Evolutionary conservation across 805 yeast species (phyloP).

Genomic region (Pichia sporocuriosa): DNA sequence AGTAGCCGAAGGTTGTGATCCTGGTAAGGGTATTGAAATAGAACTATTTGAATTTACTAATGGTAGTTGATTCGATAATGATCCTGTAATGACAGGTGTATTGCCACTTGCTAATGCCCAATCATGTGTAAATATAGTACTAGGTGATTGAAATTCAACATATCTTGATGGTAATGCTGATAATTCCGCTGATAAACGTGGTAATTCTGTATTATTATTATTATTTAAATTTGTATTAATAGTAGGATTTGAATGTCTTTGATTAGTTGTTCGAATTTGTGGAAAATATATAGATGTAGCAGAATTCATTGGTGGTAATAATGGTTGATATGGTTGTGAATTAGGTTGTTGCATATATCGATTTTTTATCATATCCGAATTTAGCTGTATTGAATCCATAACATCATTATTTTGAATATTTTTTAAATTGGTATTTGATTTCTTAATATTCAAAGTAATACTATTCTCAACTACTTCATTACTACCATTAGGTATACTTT

Average conservation of each 20-base stretch:
- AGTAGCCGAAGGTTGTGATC: too few relatives aligned
- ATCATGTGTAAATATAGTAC: slow-evolving; percentile 60
- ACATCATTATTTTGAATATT: too few relatives aligned
- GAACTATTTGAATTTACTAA: slow-evolving; percentile 4
- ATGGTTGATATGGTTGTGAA: slow-evolving; percentile 15
- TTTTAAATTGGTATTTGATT: too few relatives aligned
- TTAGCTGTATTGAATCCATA: too few relatives aligned
- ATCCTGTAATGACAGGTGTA: slow-evolving; percentile 33
- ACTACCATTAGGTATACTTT: background rate
- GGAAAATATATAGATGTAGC: slow-evolving; percentile 14
- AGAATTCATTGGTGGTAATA: slow-evolving; percentile 14
- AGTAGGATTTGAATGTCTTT: background rate
- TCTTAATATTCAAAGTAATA: too few relatives aligned
- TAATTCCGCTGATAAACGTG: slow-evolving; percentile 6
- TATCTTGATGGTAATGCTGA: slow-evolving; percentile 65
- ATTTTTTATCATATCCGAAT: too few relatives aligned
- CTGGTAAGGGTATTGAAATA: background rate
- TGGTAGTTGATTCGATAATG: slow-evolving; percentile 21
- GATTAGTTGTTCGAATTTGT: slow-evolving; percentile 3
- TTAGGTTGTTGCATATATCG: too few relatives aligned
- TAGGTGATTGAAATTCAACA: slow-evolving; percentile 78
- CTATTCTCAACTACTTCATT: too few relatives aligned
- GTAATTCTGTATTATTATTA: background rate
- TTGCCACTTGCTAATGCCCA: slow-evolving; percentile 43
- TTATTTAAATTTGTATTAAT: background rate